Evolutionary conservation across 1,139 yeast species (phyloP), one percentile per base, ranked within the genome.

Genomic region (Lodderomyces elongisporus): DNA sequence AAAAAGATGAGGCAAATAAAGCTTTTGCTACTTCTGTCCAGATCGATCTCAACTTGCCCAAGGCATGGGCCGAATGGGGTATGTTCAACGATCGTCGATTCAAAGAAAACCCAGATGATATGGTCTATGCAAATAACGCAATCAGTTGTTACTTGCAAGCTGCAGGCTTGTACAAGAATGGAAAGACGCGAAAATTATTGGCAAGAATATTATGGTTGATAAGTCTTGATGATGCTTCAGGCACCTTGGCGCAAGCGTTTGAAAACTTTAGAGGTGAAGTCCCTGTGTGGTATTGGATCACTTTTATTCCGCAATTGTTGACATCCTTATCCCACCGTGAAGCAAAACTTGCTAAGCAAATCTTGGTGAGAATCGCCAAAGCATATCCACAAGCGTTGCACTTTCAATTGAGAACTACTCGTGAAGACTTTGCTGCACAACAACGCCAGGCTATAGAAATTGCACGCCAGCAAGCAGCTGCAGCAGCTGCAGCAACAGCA

Each of bases 61-160:
- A 91, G 52, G 98, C 98, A 0, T 93, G 99, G 99, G 97, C 97
- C 2, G 97, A 93, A 56, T 93, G 98, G 98, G 99, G 98, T 41
- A 78, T 79, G 54, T 93, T 88, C 62, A 91, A 88, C 53, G 98
- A 93, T 47, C 77, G 82, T 30, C 68, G 96, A 32, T 81, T 87
- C 56, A 85, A 85, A 47, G 95, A 87, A 46, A 81, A 80, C 44
- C 91, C 94, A 1, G 76, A 70, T 33, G 95, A 87, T 49, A 77
- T 85, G 64, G 78, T 79, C 17, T 84, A 79, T 56, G 98, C 97
- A 10, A 82, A 88, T 44, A 88, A 89, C 55, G 97, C 99, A 2
- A 81, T 93, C 32, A 83, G 95, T 51, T 93, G 98, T 56, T 93
- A 89, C 56, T 69, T 93, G 46, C 98, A 91, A 57, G 98, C 99